These are phyloP conservation scores for Lentinula guzmanii DNA, from an alignment of 768 basidiomycete species.

Conservation along the genomic window DNA sequence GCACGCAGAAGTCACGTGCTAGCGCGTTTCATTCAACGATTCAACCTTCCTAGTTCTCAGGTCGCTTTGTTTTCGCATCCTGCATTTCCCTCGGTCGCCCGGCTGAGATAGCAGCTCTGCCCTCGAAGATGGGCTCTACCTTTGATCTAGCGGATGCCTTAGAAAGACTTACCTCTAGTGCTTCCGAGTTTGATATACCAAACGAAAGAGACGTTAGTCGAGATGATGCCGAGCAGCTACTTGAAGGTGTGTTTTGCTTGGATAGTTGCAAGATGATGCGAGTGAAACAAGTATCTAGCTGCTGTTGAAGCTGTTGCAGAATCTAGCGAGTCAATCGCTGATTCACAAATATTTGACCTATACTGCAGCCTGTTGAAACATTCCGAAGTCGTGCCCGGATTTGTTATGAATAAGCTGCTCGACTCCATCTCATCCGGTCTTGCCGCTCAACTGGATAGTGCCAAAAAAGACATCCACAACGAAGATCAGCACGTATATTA, in stretches of 20 bases:
- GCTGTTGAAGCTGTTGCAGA: conserved; percentile 80
- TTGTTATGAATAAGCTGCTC: conserved; percentile 77
- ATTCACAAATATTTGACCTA: conserved; percentile 70
- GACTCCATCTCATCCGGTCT: conserved; percentile 82
- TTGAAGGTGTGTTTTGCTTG: conserved; percentile 45
- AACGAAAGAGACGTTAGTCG: conserved; percentile 60
- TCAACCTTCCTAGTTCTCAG: neutral
- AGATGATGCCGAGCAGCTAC: conserved; percentile 46
- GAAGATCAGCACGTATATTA: conserved; percentile 59
- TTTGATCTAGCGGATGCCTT: conserved; percentile 83
- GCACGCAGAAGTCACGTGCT: neutral
- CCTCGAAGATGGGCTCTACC: conserved; percentile 25
- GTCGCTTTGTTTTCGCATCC: neutral
- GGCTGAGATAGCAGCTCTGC: neutral
- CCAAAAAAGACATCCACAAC: conserved; percentile 60
- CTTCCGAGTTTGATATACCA: conserved; percentile 57
- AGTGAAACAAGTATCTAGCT: conserved; percentile 30
- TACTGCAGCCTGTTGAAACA: conserved; percentile 80
- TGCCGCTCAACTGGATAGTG: conserved; percentile 64
- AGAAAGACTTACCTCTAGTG: conserved; percentile 50
- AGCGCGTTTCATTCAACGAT: neutral
- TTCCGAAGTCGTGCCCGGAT: conserved; percentile 52
- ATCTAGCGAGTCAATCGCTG: conserved; percentile 64
- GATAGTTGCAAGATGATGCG: neutral
- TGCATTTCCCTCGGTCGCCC: neutral